Percentiles rank a stretch among this genome's conserved stretches.
These are phyloP conservation scores for Aspergillus texensis DNA, from an alignment of 2,329 filamentous ascomycete species.

Conservation along the genomic window DNA sequence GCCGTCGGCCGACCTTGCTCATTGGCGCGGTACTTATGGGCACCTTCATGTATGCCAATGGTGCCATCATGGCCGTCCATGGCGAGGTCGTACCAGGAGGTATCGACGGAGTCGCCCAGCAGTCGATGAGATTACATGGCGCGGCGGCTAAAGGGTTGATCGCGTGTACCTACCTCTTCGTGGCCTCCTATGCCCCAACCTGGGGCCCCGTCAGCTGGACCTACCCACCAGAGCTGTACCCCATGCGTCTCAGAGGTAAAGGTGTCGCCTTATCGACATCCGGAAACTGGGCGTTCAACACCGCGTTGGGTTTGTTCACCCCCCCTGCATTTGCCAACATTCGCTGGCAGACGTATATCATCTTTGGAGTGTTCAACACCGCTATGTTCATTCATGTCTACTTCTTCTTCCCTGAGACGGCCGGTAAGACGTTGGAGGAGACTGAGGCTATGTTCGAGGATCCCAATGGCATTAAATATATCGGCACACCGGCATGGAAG, in stretches of 20 bases:
- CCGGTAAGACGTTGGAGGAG: slow-evolving; percentile 74
- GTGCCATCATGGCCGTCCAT: slow-evolving; percentile 42
- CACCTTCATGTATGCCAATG: slow-evolving; percentile 48
- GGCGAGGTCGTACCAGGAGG: slow-evolving; percentile 46
- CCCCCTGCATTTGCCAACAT: slow-evolving; percentile 56
- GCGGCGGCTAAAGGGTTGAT: slow-evolving; percentile 66
- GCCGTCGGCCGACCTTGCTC: slow-evolving; percentile 70
- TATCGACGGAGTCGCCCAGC: slow-evolving; percentile 34
- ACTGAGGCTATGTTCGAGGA: slow-evolving; percentile 69
- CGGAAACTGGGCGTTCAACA: slow-evolving; percentile 63
- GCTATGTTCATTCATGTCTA: slow-evolving; percentile 67
- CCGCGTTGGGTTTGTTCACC: slow-evolving; percentile 48
- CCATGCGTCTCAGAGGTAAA: slow-evolving; percentile 60
- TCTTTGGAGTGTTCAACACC: slow-evolving; percentile 71
- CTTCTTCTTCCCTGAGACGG: slow-evolving; percentile 68
- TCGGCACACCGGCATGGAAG: slow-evolving; percentile 44
- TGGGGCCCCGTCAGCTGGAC: slow-evolving; percentile 61
- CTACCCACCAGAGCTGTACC: slow-evolving; percentile 57
- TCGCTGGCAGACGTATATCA: slow-evolving; percentile 63
- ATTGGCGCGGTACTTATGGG: slow-evolving; percentile 67
- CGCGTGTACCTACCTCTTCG: slow-evolving; percentile 69
- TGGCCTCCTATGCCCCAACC: slow-evolving; percentile 61
- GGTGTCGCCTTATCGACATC: slow-evolving; percentile 61
- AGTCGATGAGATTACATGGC: slow-evolving; percentile 41
- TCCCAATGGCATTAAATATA: slow-evolving; percentile 29